Evolutionary conservation across 352 stramenopile species (phyloP), one percentile per base, ranked within the genome.

Genomic region (Pythium volutum): DNA sequence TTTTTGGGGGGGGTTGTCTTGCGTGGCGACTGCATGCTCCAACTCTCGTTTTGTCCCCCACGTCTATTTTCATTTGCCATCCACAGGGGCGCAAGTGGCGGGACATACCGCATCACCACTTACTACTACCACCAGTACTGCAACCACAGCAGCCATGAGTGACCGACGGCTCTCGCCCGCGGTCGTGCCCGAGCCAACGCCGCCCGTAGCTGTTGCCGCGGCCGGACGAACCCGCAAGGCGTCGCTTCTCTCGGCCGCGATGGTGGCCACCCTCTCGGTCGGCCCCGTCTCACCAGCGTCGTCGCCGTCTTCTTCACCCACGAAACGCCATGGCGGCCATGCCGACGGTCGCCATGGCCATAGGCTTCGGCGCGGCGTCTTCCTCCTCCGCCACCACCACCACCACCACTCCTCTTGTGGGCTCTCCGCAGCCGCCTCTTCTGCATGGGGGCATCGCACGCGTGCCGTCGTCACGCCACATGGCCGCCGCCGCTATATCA

Each of bases 211-310:
- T 16, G 36, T 2, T 2, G 15, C 11, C 4, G 6, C 29, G 6
- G 6, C 29, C 29, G 29, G 10, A 10, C 29, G 29, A 8, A n/a
- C n/a, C n/a, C 55, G 45, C 23, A 62, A 62, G 34, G 25, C 22
- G 14, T 62, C 55, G 45, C 55, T 62, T 5, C 47, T 10, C 0
- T 53, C 55, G 20, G n/a, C 55, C 26, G 46, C 29, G 18, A 62
- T 55, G 55, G 29, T 55, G 23, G 47, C 42, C 4, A 43, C 55
- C 4, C 16, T 48, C 23, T 27, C 39, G 7, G 42, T 51, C 20
- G n/a, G 41, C 31, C 8, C 31, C 3, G 31, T 15, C 14, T 11
- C 31, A 36, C 10, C 10, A 11, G 8, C 31, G 31, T 36, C 31
- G 31, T 11, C 31, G 14, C 3, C 10, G 8, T 36, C 31, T 11